A percentile compares a stretch with the other conserved stretches of the same genome.
phyloP scores from a whole-genome alignment of 2,329 filamentous ascomycete genomes.

The Fonsecaea nubica region DNA sequence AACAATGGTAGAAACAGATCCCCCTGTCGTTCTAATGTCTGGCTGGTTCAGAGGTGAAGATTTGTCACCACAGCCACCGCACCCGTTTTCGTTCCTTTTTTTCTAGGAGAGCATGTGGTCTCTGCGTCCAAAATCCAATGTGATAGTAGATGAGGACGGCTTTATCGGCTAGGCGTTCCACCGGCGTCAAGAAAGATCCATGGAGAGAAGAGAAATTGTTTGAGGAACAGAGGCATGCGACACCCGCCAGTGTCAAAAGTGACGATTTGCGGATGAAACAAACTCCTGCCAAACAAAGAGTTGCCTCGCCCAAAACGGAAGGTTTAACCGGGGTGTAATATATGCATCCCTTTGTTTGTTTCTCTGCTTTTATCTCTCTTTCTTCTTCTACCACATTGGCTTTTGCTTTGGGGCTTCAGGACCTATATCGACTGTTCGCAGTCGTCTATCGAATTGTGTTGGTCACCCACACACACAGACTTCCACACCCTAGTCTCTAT shows the following conservation, averaged over 20 bases:
- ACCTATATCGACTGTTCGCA: background rate
- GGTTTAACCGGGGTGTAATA: slow-evolving; percentile 19
- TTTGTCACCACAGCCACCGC: slow-evolving; percentile 6
- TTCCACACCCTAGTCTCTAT: background rate
- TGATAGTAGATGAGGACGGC: background rate
- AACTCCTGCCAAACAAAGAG: slow-evolving; percentile 2
- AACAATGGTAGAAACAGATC: background rate
- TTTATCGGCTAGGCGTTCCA: background rate
- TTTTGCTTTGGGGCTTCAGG: background rate
- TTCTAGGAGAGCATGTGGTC: background rate
- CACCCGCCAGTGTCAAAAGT: background rate
- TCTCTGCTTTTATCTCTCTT: no score
- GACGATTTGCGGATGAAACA: slow-evolving; percentile 5
- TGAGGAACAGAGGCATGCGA: slow-evolving; percentile 5
- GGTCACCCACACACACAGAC: background rate
- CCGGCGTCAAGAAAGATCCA: background rate
- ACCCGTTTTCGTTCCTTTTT: slow-evolving; percentile 14
- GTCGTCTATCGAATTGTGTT: background rate
- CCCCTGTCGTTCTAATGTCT: background rate
- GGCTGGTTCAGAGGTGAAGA: background rate
- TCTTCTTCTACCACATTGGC: background rate
- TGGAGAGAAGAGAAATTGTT: background rate
- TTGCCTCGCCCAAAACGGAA: slow-evolving; percentile 11
- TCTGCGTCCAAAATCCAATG: background rate
- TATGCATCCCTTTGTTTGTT: background rate